Conservation (phyloP, 345 rosid genomes). For the Hypericum androsaemum region DNA sequence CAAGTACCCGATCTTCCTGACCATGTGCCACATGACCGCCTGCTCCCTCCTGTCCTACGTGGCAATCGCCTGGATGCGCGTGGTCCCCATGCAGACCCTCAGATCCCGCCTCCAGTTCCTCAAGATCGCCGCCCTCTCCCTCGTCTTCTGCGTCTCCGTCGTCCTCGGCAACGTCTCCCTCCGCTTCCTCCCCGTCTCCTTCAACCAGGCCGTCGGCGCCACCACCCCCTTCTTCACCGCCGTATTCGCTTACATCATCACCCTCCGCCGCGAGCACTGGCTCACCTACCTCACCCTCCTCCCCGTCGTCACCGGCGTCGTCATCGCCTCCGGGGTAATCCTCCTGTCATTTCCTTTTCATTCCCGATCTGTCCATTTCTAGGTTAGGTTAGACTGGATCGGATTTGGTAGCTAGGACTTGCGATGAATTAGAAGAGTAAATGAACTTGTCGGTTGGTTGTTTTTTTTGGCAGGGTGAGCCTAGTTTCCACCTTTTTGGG, state of each 20-base stretch:
- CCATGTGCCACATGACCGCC: constrained; percentile 99
- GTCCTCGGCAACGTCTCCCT: constrained; percentile 87
- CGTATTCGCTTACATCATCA: constrained; percentile 84
- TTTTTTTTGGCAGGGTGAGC: constrained; percentile 56
- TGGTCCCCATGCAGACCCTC: constrained; percentile 98
- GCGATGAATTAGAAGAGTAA: too few species aligned
- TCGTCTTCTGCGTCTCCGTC: constrained; percentile 92
- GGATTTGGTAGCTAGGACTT: too few species aligned
- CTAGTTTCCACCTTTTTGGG: constrained; percentile 97
- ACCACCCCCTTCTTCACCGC: constrained; percentile 99
- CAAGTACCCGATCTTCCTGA: constrained; percentile 96
- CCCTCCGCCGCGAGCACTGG: constrained; percentile 90
- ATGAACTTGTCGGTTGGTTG: neutral
- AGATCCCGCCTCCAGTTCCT: constrained; percentile 79
- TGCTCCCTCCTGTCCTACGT: constrained; percentile 85
- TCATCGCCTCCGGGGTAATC: constrained; percentile 96
- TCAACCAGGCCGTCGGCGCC: constrained; percentile 93
- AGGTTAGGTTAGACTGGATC: neutral
- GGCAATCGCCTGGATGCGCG: constrained; percentile 91
- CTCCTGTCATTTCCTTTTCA: neutral
- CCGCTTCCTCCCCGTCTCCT: constrained; percentile 76
- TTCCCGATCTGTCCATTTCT: neutral
- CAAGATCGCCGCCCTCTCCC: constrained; percentile 80
- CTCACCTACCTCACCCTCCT: constrained; percentile 76
- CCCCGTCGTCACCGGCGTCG: constrained; percentile 92